These are phyloP conservation scores for Cerrena zonata DNA, from an alignment of 1,284 basidiomycete genomes.

Conservation along the genomic window DNA sequence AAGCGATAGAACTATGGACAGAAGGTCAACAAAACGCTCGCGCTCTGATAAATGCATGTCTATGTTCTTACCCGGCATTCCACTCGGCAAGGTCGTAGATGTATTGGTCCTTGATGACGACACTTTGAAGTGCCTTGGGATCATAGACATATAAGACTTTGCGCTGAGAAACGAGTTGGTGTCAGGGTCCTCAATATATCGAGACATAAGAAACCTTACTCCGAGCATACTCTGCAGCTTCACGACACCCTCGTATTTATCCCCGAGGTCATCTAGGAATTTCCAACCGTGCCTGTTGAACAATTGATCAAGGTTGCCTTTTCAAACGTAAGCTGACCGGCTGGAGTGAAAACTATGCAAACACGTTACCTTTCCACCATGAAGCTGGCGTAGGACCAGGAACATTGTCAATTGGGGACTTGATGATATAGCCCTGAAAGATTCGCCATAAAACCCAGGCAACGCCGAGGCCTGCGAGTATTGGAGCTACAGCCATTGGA, in stretches of 20 bases:
- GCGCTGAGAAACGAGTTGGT: no score
- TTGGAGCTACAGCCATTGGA: no score
- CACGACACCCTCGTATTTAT: neutral
- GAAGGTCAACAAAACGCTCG: no score
- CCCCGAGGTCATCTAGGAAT: neutral
- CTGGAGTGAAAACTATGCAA: neutral
- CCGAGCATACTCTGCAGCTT: neutral
- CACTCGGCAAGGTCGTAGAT: conserved; percentile 17
- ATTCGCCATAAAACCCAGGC: conserved; percentile 1
- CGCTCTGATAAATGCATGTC: no score
- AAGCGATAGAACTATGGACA: conserved; percentile 10
- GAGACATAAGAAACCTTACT: no score
- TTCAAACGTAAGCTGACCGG: neutral
- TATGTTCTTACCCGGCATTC: conserved; percentile 44
- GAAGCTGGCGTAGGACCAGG: conserved; percentile 1
- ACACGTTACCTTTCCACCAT: neutral
- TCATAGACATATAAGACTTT: conserved; percentile 25
- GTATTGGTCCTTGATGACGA: conserved; percentile 25
- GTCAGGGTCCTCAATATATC: no score
- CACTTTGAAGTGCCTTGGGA: conserved; percentile 20
- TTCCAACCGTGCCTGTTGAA: neutral
- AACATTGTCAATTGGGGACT: neutral
- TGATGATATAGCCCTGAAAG: neutral
- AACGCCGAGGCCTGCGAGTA: no score
- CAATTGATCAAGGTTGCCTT: neutral